Evolutionary conservation across 495 filamentous ascomycete genomes (phyloP).

Genomic region (Hypomontagnella submonticulosa): DNA sequence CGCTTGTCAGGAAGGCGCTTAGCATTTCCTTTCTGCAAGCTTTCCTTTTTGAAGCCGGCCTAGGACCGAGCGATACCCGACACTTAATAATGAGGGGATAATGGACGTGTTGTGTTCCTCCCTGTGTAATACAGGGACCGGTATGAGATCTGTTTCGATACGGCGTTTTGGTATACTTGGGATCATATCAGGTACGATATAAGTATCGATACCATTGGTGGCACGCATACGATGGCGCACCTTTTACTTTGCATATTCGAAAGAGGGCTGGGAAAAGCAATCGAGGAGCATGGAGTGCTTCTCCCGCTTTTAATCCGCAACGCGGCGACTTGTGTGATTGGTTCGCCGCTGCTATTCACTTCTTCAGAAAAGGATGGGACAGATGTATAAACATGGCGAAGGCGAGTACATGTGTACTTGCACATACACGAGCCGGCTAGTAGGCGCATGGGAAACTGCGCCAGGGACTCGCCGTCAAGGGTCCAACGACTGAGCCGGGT

Average conservation of each 20-base stretch:
- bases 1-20: slow-evolving; percentile 52
- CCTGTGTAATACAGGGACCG: slow-evolving; percentile 19
- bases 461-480: slow-evolving; percentile 20
- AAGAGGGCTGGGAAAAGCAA: slow-evolving; percentile 41
- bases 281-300: slow-evolving; percentile 37
- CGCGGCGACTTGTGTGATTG: slow-evolving; percentile 12
- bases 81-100: slow-evolving; percentile 35
- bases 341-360: slow-evolving; percentile 20
- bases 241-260: slow-evolving; percentile 40
- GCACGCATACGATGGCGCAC: slow-evolving; percentile 49
- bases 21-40: slow-evolving; percentile 11
- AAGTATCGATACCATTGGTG: slow-evolving; percentile 46
- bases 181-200: slow-evolving; percentile 38
- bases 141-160: slow-evolving; percentile 24
- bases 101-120: slow-evolving; percentile 25
- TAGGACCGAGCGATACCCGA: slow-evolving; percentile 12
- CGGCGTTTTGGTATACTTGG: slow-evolving; percentile 43
- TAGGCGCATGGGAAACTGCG: slow-evolving; percentile 30
- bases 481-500: slow-evolving; percentile 17
- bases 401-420: slow-evolving; percentile 22
- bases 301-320: slow-evolving; percentile 21
- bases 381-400: slow-evolving; percentile 27
- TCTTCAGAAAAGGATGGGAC: slow-evolving; percentile 23
- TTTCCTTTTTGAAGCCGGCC: slow-evolving; percentile 17
- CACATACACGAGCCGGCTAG: slow-evolving; percentile 29